Evolutionary conservation across 208 protist species (phyloP).

Genomic region (Trypanosoma boissoni): DNA sequence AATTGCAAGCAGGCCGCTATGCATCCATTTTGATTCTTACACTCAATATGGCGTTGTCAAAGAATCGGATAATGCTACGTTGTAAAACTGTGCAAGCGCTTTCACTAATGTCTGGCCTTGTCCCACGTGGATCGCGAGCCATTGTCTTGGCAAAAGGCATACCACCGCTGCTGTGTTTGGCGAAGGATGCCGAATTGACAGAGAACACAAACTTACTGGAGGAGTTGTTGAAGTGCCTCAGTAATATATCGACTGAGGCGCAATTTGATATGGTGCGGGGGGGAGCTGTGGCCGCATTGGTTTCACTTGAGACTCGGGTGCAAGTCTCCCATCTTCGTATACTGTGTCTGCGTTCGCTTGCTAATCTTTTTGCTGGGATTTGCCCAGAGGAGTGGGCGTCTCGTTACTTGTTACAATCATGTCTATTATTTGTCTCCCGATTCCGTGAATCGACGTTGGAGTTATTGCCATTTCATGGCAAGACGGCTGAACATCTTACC

Average conservation of each 20-base stretch:
- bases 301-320: constrained; percentile 38
- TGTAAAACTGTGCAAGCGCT: constrained; percentile 37
- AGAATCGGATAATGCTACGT: constrained; percentile 1
- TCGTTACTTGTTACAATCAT: constrained; percentile 19
- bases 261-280: constrained; percentile 30
- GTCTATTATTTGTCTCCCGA: not conserved
- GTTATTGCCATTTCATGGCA: not conserved
- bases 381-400: constrained; percentile 25
- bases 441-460: constrained; percentile 8
- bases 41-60: not conserved
- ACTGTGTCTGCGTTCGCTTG: constrained; percentile 46
- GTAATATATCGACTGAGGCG: constrained; percentile 34
- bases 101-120: constrained; percentile 55
- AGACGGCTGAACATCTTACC: not conserved
- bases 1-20: constrained; percentile 10
- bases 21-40: constrained; percentile 12
- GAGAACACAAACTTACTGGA: constrained; percentile 26
- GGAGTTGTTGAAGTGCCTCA: constrained; percentile 69
- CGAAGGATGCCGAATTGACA: constrained; percentile 9
- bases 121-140: constrained; percentile 43
- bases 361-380: constrained; percentile 31
- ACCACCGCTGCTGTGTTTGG: constrained; percentile 10
- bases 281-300: constrained; percentile 23
- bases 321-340: constrained; percentile 41
- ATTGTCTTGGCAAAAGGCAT: constrained; percentile 29